These are phyloP conservation scores for Pachyrhizus erosus DNA, from an alignment of 306 rosid genomes.

Conservation along the genomic window DNA sequence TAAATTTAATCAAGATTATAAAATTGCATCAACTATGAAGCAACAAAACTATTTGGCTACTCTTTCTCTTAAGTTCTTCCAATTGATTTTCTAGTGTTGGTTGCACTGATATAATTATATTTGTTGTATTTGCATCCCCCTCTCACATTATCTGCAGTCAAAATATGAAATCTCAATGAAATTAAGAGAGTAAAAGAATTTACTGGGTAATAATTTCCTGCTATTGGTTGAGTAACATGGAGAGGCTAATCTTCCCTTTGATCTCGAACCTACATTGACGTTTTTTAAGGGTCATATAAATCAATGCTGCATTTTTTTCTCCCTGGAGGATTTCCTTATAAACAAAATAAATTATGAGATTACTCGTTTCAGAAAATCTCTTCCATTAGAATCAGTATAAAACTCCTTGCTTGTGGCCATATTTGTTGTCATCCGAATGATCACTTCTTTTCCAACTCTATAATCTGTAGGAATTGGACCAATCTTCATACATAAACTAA, in stretches of 20 bases:
- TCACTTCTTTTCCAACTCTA: constrained; percentile 84
- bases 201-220: constrained; percentile 98
- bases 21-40: neutral
- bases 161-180: neutral
- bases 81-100: neutral
- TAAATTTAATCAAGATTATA: neutral
- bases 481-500: constrained; percentile 60
- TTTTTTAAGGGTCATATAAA: neutral
- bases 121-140: neutral
- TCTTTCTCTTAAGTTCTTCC: neutral
- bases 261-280: constrained; percentile 72
- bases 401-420: constrained; percentile 81
- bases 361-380: constrained; percentile 92
- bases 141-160: neutral
- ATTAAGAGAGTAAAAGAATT: neutral
- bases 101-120: neutral
- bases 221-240: constrained; percentile 76
- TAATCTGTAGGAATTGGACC: constrained; percentile 91
- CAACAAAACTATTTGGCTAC: neutral
- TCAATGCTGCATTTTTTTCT: neutral
- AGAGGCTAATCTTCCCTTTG: constrained; percentile 84
- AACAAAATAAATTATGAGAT: neutral
- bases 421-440: constrained; percentile 72
- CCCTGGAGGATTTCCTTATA: neutral
- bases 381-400: constrained; percentile 88